These are phyloP conservation scores for Kwoniella shivajii DNA, from an alignment of 1,284 basidiomycete genomes.

Conservation along the genomic window DNA sequence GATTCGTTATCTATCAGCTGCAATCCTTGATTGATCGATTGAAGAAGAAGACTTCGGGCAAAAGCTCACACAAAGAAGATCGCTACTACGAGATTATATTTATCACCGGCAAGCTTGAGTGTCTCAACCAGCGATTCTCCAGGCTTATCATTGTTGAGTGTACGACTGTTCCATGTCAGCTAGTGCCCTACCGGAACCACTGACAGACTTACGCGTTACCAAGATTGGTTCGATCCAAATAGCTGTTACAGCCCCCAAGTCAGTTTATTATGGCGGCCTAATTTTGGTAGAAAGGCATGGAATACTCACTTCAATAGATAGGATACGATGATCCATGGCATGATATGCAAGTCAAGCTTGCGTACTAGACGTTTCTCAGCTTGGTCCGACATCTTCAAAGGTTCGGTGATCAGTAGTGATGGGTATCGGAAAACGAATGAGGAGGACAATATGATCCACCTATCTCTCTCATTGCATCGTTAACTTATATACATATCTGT, in stretches of 20 bases:
- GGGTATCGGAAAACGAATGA: no score
- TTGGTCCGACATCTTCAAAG: constrained; percentile 3
- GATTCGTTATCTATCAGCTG: background rate
- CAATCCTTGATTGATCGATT: background rate
- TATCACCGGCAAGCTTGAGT: constrained; percentile 26
- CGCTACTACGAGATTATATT: constrained; percentile 33
- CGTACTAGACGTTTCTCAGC: constrained; percentile 26
- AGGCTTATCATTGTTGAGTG: constrained; percentile 34
- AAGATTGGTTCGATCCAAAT: constrained; percentile 27
- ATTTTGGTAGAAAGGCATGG: constrained; percentile 19
- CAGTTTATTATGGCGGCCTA: no score
- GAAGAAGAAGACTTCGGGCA: background rate
- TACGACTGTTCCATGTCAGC: constrained; percentile 13
- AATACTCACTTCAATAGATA: constrained; percentile 6
- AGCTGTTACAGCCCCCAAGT: constrained; percentile 4
- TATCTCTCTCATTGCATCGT: no score
- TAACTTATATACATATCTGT: no score
- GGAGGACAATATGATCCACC: no score
- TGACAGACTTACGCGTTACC: constrained; percentile 31
- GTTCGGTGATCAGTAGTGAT: no score
- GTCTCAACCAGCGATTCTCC: constrained; percentile 29
- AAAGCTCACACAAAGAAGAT: constrained; percentile 34
- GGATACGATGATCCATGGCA: constrained; percentile 23
- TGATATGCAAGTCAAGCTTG: constrained; percentile 31
- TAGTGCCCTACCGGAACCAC: background rate